phyloP scores from a whole-genome alignment of 1,284 basidiomycete species.

The Naganishia albida region DNA sequence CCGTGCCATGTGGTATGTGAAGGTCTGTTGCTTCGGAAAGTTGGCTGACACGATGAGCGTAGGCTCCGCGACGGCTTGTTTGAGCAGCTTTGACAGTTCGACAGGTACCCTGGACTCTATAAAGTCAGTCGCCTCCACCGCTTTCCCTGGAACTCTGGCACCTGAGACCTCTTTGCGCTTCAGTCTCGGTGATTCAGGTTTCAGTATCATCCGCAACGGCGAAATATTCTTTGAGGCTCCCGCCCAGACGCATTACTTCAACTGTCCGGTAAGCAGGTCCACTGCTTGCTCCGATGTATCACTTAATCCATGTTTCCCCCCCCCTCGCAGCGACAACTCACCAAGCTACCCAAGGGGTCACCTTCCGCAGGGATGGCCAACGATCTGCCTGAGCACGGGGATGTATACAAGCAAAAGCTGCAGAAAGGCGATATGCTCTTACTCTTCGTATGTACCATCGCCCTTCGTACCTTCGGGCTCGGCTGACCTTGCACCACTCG shows the following conservation, averaged over 20 bases:
- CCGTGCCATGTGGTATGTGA: constrained; percentile 50
- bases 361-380: constrained; percentile 37
- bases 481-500: background rate
- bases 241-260: constrained; percentile 55
- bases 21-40: too few species aligned
- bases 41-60: constrained; percentile 16
- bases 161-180: background rate
- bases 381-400: constrained; percentile 46
- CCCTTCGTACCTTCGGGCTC: background rate
- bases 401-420: constrained; percentile 45
- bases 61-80: constrained; percentile 58
- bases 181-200: constrained; percentile 54
- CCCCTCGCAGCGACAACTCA: constrained; percentile 45
- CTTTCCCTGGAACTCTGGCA: background rate
- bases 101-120: constrained; percentile 56
- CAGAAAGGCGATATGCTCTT: constrained; percentile 52
- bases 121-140: constrained; percentile 53
- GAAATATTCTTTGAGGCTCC: constrained; percentile 43
- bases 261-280: constrained; percentile 48
- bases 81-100: constrained; percentile 51
- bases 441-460: constrained; percentile 45
- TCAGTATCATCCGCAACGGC: constrained; percentile 48
- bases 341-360: constrained; percentile 42
- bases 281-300: background rate
- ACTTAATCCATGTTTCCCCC: background rate